Percentiles rank a stretch among this genome's conserved stretches.
These are phyloP conservation scores for Cyclocybe cylindracea DNA, from an alignment of 768 basidiomycete genomes.

Conservation along the genomic window DNA sequence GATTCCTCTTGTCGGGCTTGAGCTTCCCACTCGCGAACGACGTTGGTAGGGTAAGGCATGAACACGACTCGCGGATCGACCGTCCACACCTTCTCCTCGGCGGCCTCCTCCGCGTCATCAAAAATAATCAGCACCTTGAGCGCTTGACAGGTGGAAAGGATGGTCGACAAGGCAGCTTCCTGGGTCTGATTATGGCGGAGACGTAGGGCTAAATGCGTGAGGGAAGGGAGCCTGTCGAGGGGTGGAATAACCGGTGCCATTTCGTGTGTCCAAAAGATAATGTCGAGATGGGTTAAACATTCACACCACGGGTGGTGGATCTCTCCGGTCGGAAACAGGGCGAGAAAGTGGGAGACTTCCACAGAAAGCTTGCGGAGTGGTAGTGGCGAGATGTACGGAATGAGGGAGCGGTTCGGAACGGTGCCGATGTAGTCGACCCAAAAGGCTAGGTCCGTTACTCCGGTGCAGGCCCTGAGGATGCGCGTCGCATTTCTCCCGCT, in stretches of 20 bases:
- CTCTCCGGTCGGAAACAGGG: slow-evolving; percentile 16
- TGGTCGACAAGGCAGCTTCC: slow-evolving; percentile 20
- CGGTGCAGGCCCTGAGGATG: slow-evolving; percentile 37
- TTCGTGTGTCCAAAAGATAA: slow-evolving; percentile 35
- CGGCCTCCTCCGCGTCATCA: slow-evolving; percentile 22
- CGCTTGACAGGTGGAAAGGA: slow-evolving; percentile 25
- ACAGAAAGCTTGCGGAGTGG: slow-evolving; percentile 35
- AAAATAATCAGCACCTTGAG: slow-evolving; percentile 30
- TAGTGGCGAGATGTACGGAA: slow-evolving; percentile 26
- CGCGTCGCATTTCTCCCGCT: slow-evolving; percentile 23
- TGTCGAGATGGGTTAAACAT: slow-evolving; percentile 36
- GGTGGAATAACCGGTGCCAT: slow-evolving; percentile 24
- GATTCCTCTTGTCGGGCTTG: slow-evolving; percentile 24
- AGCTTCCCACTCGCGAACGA: slow-evolving; percentile 36
- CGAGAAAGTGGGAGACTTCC: slow-evolving; percentile 30
- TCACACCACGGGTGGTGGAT: slow-evolving; percentile 23
- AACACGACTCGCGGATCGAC: slow-evolving; percentile 30
- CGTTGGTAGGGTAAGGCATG: slow-evolving; percentile 29
- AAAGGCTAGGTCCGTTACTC: slow-evolving; percentile 36
- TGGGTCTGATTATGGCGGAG: slow-evolving; percentile 22
- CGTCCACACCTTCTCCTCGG: slow-evolving; percentile 20
- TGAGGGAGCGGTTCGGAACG: slow-evolving; percentile 16
- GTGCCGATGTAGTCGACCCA: slow-evolving; percentile 35
- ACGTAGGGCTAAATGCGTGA: slow-evolving; percentile 35
- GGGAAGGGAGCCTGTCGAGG: slow-evolving; percentile 24